Conservation (phyloP, 1,284 basidiomycete genomes). For the Apiotrichum gamsii region DNA sequence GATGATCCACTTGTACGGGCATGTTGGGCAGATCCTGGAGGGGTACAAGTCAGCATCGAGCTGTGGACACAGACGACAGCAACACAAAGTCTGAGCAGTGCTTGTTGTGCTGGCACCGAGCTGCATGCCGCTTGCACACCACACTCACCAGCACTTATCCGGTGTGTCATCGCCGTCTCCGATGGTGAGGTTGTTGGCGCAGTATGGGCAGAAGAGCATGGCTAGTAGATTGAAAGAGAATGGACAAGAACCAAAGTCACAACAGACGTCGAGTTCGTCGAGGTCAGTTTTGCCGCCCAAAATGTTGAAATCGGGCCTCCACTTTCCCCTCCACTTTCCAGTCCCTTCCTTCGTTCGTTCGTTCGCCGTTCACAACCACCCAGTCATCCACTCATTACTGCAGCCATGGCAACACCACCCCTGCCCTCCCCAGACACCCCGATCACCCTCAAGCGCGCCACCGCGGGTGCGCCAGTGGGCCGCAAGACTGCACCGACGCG, state of each 20-base stretch:
- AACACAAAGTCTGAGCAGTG: too few species aligned
- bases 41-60: conserved; percentile 3
- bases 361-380: too few species aligned
- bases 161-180: conserved; percentile 38
- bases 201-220: conserved; percentile 94
- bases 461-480: background rate
- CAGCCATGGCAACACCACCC: too few species aligned
- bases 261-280: background rate
- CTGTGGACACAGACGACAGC: too few species aligned
- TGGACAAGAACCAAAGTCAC: background rate
- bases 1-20: conserved; percentile 92
- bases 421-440: too few species aligned
- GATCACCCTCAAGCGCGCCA: conserved; percentile 31
- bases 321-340: background rate
- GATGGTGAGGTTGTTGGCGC: conserved; percentile 84
- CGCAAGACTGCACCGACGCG: conserved; percentile 14
- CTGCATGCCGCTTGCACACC: too few species aligned
- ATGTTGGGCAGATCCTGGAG: conserved; percentile 86
- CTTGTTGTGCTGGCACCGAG: too few species aligned
- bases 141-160: conserved; percentile 44
- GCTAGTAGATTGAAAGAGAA: background rate
- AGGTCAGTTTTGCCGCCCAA: background rate
- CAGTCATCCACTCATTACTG: too few species aligned
- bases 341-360: too few species aligned
- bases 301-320: background rate